Conservation (phyloP, 208 protist species). For the Leishmania lainsoni region DNA sequence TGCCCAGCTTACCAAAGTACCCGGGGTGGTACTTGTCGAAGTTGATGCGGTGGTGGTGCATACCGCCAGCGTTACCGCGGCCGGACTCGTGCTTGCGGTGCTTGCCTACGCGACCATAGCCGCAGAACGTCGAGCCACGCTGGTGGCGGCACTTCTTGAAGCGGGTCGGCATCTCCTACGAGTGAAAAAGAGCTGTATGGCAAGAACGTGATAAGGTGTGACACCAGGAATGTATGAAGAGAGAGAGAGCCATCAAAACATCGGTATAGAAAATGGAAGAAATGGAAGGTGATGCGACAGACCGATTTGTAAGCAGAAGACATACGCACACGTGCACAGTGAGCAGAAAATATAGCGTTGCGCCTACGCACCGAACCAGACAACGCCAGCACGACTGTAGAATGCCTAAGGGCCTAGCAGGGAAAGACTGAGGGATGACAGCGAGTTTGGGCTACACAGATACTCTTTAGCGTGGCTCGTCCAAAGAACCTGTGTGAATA, state of each 20-base stretch:
- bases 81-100: constrained; percentile 99
- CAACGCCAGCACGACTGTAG: neutral
- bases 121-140: constrained; percentile 91
- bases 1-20: constrained; percentile 99
- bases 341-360: too few relatives aligned
- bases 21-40: constrained; percentile 99
- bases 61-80: constrained; percentile 99
- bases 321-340: neutral
- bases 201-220: neutral
- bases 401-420: neutral
- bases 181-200: neutral
- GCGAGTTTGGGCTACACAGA: neutral
- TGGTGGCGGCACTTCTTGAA: constrained; percentile 94
- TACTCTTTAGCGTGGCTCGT: neutral
- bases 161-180: constrained; percentile 81
- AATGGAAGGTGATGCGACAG: neutral
- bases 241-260: neutral
- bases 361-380: neutral
- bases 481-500: neutral
- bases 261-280: neutral
- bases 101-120: constrained; percentile 97
- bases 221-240: neutral
- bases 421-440: neutral
- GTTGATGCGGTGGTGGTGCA: constrained; percentile 99
- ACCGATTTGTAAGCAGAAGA: neutral